Evolutionary conservation across 1,284 basidiomycete species (phyloP).

Genomic region (Omphalotus olearius): DNA sequence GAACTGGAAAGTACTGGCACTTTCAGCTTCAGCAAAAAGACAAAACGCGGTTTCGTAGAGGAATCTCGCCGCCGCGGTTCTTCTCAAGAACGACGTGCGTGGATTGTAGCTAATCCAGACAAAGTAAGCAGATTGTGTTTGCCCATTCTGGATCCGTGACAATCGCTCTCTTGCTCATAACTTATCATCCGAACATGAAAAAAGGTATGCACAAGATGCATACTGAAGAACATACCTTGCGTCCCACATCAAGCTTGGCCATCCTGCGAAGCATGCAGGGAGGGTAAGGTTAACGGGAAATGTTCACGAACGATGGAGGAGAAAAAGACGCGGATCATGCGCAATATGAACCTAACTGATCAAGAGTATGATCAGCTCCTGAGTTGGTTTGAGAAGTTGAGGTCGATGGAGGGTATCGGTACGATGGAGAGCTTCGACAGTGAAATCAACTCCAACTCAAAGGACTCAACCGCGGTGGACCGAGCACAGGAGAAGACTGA

Average conservation of each 20-base stretch:
- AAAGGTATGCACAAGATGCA: neutral
- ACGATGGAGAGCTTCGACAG: too few species aligned
- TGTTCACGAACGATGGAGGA: neutral
- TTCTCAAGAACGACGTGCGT: neutral
- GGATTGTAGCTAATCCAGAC: neutral
- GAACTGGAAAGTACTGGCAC: neutral
- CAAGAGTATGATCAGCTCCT: constrained; percentile 1
- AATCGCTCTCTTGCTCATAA: too few species aligned
- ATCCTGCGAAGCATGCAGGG: neutral
- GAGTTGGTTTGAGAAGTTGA: neutral
- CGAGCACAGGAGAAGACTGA: too few species aligned
- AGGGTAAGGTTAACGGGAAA: neutral
- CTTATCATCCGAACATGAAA: neutral
- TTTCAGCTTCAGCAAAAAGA: neutral
- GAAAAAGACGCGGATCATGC: constrained; percentile 1
- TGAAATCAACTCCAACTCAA: too few species aligned
- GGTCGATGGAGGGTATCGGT: neutral
- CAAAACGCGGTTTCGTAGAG: neutral
- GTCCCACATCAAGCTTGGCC: neutral
- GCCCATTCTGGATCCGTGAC: too few species aligned
- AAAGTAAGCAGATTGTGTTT: neutral
- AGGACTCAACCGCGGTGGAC: too few species aligned
- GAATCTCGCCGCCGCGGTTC: neutral
- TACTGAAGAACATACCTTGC: neutral
- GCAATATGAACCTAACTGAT: neutral